Evolutionary conservation across 2,329 filamentous ascomycete species (phyloP).

Genomic region (Aspergillus pseudoglaucus): DNA sequence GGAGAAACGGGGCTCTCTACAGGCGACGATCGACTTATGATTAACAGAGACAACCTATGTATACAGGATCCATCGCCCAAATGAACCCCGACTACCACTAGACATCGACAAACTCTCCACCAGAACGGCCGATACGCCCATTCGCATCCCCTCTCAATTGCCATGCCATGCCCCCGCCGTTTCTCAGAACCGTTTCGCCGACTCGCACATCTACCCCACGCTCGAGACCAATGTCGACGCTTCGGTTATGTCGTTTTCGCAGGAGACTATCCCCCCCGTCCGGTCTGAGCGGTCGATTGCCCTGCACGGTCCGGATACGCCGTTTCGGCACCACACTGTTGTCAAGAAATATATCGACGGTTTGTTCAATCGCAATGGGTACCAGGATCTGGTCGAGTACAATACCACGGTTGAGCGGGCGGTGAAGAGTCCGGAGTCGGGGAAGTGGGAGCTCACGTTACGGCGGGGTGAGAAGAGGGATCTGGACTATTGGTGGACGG

Average conservation of each 20-base stretch:
- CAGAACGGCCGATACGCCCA: conserved; percentile 46
- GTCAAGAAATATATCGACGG: conserved; percentile 51
- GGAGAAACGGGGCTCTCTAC: neutral
- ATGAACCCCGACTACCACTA: conserved; percentile 36
- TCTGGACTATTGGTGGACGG: conserved; percentile 56
- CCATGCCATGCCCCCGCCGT: conserved; percentile 42
- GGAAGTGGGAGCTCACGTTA: conserved; percentile 50
- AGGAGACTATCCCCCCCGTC: conserved; percentile 48
- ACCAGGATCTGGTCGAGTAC: conserved; percentile 41
- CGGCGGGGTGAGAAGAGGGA: conserved; percentile 30
- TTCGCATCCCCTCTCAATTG: conserved; percentile 42
- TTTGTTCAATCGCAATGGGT: conserved; percentile 50
- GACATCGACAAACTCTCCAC: conserved; percentile 43
- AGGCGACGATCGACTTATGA: neutral
- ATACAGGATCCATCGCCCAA: conserved; percentile 25
- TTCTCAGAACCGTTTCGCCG: conserved; percentile 45
- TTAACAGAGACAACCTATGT: neutral
- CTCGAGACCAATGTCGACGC: conserved; percentile 61
- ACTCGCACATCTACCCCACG: conserved; percentile 56
- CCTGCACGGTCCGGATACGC: conserved; percentile 51
- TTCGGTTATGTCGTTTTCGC: conserved; percentile 54
- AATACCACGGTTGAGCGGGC: conserved; percentile 57
- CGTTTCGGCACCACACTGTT: conserved; percentile 56
- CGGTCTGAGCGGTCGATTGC: conserved; percentile 37
- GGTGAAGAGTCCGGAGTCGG: conserved; percentile 40